Percentiles rank a stretch among this genome's conserved stretches.
Conservation (phyloP, 805 yeast species). For the Saturnispora silvae region DNA sequence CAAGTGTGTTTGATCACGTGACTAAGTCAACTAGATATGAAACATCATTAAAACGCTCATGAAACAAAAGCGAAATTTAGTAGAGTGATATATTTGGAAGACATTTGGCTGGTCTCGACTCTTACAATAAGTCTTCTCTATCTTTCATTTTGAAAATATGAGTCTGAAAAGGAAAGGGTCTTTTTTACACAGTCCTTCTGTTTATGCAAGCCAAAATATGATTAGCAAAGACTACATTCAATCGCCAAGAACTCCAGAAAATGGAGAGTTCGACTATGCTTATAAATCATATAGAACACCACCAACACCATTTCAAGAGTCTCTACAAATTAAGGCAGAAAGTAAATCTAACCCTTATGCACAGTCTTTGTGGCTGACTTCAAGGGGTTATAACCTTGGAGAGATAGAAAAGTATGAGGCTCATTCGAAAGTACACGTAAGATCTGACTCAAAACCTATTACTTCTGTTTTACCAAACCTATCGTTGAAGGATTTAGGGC, state of each 20-base stretch:
- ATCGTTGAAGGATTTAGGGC: background rate
- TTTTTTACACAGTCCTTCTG: background rate
- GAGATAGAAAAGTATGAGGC: conserved; percentile 19
- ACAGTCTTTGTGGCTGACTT: conserved; percentile 30
- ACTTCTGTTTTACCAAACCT: background rate
- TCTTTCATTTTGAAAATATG: background rate
- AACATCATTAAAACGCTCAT: conserved; percentile 8
- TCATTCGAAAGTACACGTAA: background rate
- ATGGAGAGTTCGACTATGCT: conserved; percentile 8
- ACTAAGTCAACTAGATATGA: too few species aligned
- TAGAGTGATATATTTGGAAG: too few species aligned
- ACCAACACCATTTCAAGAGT: conserved; percentile 12
- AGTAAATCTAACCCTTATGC: conserved; percentile 32
- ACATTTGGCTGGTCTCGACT: too few species aligned
- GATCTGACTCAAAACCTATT: background rate
- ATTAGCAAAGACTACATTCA: background rate
- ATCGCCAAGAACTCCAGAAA: too few species aligned
- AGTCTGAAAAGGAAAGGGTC: background rate
- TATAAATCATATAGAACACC: conserved; percentile 13
- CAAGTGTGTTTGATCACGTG: too few species aligned
- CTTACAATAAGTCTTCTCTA: background rate
- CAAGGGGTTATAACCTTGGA: conserved; percentile 27
- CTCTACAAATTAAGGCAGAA: background rate
- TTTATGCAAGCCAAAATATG: background rate
- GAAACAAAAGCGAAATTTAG: background rate